A percentile compares a stretch with the other conserved stretches of the same genome.
phyloP scores from a whole-genome alignment of 768 basidiomycete genomes.

The Cyclocybe aegerita region DNA sequence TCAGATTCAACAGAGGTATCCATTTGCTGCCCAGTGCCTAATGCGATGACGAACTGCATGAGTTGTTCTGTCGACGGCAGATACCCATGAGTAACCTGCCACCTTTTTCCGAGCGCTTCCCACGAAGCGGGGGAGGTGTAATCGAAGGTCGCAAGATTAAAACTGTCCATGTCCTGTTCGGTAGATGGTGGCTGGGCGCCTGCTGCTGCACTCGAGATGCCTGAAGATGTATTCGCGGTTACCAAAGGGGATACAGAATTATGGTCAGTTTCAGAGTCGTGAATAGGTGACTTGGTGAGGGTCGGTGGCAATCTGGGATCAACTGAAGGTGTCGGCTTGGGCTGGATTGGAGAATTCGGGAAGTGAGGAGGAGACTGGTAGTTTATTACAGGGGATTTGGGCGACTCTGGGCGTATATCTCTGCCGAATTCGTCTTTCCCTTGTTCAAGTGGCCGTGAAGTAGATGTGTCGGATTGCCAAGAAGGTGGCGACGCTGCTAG shows the following conservation, averaged over 20 bases:
- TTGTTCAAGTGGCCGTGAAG: constrained; percentile 23
- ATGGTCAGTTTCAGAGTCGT: constrained; percentile 46
- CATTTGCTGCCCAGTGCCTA: constrained; percentile 16
- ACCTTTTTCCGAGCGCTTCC: constrained; percentile 80
- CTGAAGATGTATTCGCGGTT: constrained; percentile 60
- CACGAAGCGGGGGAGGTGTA: constrained; percentile 72
- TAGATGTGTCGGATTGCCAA: constrained; percentile 23
- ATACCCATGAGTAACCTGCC: constrained; percentile 67
- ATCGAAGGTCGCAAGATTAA: constrained; percentile 74
- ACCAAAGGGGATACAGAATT: constrained; percentile 44
- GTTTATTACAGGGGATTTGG: constrained; percentile 23
- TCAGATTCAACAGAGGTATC: background rate
- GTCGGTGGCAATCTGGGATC: constrained; percentile 14
- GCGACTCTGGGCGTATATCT: constrained; percentile 65
- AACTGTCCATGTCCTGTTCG: constrained; percentile 57
- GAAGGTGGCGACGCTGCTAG: constrained; percentile 25
- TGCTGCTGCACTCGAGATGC: constrained; percentile 42
- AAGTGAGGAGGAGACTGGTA: constrained; percentile 19
- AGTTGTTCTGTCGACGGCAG: constrained; percentile 73
- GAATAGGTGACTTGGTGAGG: constrained; percentile 36
- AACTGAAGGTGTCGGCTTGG: constrained; percentile 19
- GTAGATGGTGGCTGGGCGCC: constrained; percentile 32
- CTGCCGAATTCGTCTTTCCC: constrained; percentile 87
- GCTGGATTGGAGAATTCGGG: constrained; percentile 20
- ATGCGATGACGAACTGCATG: constrained; percentile 67